Evolutionary conservation across 768 basidiomycete genomes (phyloP).

Genomic region (Trametes cinnabarina): DNA sequence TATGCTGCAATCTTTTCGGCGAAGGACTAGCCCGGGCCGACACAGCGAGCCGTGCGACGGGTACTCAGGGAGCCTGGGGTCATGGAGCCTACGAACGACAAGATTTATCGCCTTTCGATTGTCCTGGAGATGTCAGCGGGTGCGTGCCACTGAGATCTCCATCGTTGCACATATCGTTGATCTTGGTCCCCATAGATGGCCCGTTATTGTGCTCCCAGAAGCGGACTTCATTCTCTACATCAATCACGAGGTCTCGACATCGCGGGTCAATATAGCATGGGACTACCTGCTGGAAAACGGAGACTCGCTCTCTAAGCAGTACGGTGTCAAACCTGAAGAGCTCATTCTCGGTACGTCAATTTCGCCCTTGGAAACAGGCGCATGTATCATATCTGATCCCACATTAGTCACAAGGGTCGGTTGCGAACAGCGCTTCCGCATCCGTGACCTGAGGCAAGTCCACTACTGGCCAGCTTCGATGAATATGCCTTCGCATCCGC

Average conservation of each 20-base stretch:
- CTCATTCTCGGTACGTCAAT: slow-evolving; percentile 40
- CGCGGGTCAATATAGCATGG: slow-evolving; percentile 39
- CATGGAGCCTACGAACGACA: slow-evolving; percentile 29
- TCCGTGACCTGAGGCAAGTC: slow-evolving; percentile 31
- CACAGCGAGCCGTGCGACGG: slow-evolving; percentile 26
- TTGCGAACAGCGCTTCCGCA: slow-evolving; percentile 40
- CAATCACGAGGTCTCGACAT: slow-evolving; percentile 32
- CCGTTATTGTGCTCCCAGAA: slow-evolving; percentile 39
- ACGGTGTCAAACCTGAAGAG: slow-evolving; percentile 40
- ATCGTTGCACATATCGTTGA: background rate
- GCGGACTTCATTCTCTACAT: slow-evolving; percentile 40
- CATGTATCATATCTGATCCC: background rate
- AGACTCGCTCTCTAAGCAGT: slow-evolving; percentile 30
- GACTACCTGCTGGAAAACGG: slow-evolving; percentile 35
- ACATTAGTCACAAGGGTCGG: slow-evolving; percentile 41
- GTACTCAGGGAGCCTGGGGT: slow-evolving; percentile 41
- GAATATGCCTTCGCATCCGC: background rate
- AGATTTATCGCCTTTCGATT: slow-evolving; percentile 34
- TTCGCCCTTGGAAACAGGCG: background rate
- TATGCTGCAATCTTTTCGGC: slow-evolving; percentile 38
- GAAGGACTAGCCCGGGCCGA: slow-evolving; percentile 29
- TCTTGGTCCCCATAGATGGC: slow-evolving; percentile 36
- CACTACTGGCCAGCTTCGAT: slow-evolving; percentile 3
- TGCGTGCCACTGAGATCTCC: slow-evolving; percentile 15
- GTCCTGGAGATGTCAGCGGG: slow-evolving; percentile 36